Evolutionary conservation across 352 stramenopile genomes (phyloP).

Genomic region (Phytophthora fragariaefolia): DNA sequence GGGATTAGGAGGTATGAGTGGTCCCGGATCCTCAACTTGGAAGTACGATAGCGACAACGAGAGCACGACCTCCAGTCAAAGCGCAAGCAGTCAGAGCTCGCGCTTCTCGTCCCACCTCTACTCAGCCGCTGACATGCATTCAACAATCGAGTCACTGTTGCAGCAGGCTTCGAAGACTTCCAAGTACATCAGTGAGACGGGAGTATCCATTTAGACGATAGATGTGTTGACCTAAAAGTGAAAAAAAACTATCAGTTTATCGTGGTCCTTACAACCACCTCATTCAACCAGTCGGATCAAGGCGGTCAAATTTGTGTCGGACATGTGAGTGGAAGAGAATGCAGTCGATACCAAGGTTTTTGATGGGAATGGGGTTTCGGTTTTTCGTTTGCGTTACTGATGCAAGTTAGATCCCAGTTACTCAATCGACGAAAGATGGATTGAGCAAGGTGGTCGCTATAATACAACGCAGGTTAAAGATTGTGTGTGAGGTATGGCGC

Average conservation of each 20-base stretch:
- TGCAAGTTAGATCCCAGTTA: no score
- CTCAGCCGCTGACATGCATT: slow-evolving; percentile 67
- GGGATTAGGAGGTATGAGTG: slow-evolving; percentile 33
- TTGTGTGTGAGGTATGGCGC: no score
- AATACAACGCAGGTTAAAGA: no score
- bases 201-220: slow-evolving; percentile 43
- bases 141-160: slow-evolving; percentile 77
- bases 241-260: slow-evolving; percentile 20
- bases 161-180: slow-evolving; percentile 75
- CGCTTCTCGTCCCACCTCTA: slow-evolving; percentile 54
- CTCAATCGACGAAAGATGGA: no score
- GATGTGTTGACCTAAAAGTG: slow-evolving; percentile 21
- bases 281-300: no score
- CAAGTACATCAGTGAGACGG: slow-evolving; percentile 56
- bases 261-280: background rate
- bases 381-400: no score
- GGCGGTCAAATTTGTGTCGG: no score
- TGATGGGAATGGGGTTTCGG: no score
- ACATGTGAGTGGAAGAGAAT: no score
- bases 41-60: slow-evolving; percentile 66
- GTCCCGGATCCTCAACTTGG: slow-evolving; percentile 41
- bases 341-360: no score
- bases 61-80: slow-evolving; percentile 57
- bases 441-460: no score
- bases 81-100: slow-evolving; percentile 47